phyloP scores from a whole-genome alignment of 31 red algal species.

The Endocladia muricata region DNA sequence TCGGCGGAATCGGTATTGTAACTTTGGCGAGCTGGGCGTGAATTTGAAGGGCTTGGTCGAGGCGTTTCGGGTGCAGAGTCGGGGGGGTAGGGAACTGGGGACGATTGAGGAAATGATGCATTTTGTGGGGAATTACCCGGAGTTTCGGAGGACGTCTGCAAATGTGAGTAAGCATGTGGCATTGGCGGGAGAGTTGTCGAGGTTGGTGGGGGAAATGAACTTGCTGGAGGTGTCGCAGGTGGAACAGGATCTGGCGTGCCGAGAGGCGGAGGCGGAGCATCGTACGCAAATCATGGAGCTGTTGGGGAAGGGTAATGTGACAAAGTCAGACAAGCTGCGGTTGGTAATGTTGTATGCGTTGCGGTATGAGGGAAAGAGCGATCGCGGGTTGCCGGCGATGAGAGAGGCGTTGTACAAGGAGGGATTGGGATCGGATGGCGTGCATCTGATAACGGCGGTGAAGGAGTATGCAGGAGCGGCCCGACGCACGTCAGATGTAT shows the following conservation, averaged over 20 bases:
- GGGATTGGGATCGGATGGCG: constrained; percentile 45
- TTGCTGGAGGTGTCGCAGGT: constrained; percentile 84
- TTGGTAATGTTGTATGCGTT: constrained; percentile 83
- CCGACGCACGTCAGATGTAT: constrained; percentile 84
- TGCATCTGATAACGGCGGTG: constrained; percentile 60
- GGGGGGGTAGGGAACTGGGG: constrained; percentile 37
- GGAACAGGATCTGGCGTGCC: constrained; percentile 94
- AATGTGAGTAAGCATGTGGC: constrained; percentile 95
- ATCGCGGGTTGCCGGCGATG: constrained; percentile 54
- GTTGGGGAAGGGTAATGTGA: constrained; percentile 46
- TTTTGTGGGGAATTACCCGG: constrained; percentile 89
- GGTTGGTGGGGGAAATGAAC: constrained; percentile 60
- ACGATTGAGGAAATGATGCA: constrained; percentile 88
- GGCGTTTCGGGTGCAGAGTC: constrained; percentile 68
- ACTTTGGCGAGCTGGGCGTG: constrained; percentile 94
- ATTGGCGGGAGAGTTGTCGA: constrained; percentile 80
- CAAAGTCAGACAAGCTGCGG: constrained; percentile 72
- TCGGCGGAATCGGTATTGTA: constrained; percentile 69
- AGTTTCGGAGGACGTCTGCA: constrained; percentile 79
- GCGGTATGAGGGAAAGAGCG: constrained; percentile 75
- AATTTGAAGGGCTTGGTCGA: constrained; percentile 80
- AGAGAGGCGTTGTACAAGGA: constrained; percentile 43
- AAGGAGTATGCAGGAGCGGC: constrained; percentile 80
- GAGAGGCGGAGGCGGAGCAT: constrained; percentile 86
- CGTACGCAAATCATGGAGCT: constrained; percentile 73